Conservation (phyloP, 768 basidiomycete species). For the Cyclocybe aegerita region DNA sequence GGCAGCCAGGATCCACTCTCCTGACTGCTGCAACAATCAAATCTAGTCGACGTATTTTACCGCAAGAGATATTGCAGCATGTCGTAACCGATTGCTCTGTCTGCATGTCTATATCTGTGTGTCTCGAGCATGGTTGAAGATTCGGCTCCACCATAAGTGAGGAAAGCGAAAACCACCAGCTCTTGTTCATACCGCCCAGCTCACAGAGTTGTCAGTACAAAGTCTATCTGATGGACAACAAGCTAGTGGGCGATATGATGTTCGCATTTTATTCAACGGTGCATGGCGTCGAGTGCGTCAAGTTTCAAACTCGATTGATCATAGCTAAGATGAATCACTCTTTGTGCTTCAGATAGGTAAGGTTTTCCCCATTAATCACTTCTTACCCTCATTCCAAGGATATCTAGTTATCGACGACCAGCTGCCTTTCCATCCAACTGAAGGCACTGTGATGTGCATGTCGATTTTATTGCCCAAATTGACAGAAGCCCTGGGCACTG, state of each 20-base stretch:
- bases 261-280: slow-evolving; percentile 51
- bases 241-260: slow-evolving; percentile 35
- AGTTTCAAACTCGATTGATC: not conserved
- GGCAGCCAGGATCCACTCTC: slow-evolving; percentile 22
- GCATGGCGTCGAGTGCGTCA: slow-evolving; percentile 50
- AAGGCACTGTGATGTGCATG: slow-evolving; percentile 65
- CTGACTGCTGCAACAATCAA: slow-evolving; percentile 6
- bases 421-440: slow-evolving; percentile 58
- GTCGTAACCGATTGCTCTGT: slow-evolving; percentile 88
- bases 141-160: slow-evolving; percentile 56
- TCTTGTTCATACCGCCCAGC: slow-evolving; percentile 14
- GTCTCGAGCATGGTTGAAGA: slow-evolving; percentile 64
- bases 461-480: slow-evolving; percentile 27
- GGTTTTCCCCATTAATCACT: not conserved
- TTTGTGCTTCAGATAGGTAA: slow-evolving; percentile 31
- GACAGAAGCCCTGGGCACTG: not conserved
- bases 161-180: not conserved
- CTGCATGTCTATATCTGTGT: slow-evolving; percentile 81
- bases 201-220: slow-evolving; percentile 27
- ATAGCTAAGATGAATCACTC: not conserved
- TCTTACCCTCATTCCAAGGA: not conserved
- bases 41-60: slow-evolving; percentile 31
- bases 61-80: slow-evolving; percentile 76
- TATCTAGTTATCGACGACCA: slow-evolving; percentile 68
- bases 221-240: slow-evolving; percentile 5